phyloP scores from a whole-genome alignment of 78 protist genomes.

The Capsaspora owczarzaki region DNA sequence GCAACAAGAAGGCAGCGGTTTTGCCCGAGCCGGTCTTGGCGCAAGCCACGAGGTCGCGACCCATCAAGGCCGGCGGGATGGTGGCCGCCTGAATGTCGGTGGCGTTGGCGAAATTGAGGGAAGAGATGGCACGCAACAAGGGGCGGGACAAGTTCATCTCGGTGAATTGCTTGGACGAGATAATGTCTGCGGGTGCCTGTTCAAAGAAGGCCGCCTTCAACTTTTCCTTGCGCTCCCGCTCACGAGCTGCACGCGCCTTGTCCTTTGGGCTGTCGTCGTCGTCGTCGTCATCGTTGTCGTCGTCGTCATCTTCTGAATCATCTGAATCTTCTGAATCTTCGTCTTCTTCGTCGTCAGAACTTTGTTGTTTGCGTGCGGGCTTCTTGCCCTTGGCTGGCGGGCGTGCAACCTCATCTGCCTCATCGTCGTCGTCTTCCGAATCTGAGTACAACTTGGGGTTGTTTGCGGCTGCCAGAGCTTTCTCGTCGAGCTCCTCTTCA shows the following conservation, averaged over 20 bases:
- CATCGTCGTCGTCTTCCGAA: no score
- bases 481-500: no score
- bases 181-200: background rate
- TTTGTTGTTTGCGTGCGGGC: no score
- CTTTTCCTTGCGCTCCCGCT: background rate
- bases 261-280: background rate
- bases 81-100: conserved; percentile 34
- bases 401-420: no score
- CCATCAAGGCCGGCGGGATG: conserved; percentile 39
- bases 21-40: conserved; percentile 64
- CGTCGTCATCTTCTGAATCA: background rate
- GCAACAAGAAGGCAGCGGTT: conserved; percentile 54
- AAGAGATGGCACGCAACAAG: conserved; percentile 5
- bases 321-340: background rate
- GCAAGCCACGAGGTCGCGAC: conserved; percentile 45
- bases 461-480: no score
- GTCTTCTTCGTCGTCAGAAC: background rate
- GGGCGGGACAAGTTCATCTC: conserved; percentile 23
- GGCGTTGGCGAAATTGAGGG: conserved; percentile 1
- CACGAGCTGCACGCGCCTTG: background rate
- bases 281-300: background rate
- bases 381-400: no score
- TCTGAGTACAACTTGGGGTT: no score
- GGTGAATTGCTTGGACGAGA: background rate
- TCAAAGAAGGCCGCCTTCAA: background rate